Percentiles rank a stretch among this genome's conserved stretches.
These are phyloP conservation scores for Exophiala phaeomuriformis DNA, from an alignment of 2,329 filamentous ascomycete species.

Conservation along the genomic window DNA sequence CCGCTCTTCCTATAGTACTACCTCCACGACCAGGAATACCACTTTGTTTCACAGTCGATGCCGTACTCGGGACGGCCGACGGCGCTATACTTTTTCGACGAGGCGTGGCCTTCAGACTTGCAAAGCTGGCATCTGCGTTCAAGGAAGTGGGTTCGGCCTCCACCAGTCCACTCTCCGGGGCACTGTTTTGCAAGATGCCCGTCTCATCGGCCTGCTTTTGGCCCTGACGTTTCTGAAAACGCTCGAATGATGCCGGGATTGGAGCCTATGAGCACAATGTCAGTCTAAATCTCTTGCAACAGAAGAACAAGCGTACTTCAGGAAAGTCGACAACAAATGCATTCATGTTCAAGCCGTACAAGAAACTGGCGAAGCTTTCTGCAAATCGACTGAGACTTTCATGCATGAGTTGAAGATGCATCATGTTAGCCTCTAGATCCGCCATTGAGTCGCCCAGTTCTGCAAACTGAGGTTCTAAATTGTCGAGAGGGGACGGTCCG, in stretches of 20 bases:
- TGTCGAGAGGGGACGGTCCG: conserved; percentile 56
- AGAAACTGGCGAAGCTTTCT: conserved; percentile 89
- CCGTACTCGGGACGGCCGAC: conserved; percentile 13
- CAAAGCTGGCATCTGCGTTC: conserved; percentile 22
- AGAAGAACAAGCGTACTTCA: conserved; percentile 53
- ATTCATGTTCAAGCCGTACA: conserved; percentile 98
- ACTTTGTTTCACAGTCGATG: conserved; percentile 12
- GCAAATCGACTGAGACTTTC: conserved; percentile 88
- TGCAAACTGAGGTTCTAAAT: conserved; percentile 82
- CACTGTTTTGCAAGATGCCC: conserved; percentile 4
- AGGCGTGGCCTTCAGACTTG: conserved; percentile 25
- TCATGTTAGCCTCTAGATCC: conserved; percentile 92
- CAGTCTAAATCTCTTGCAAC: conserved; percentile 4
- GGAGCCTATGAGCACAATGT: conserved; percentile 54
- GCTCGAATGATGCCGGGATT: conserved; percentile 71
- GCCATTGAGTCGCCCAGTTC: conserved; percentile 91
- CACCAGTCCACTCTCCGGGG: background rate
- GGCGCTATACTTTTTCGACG: conserved; percentile 21
- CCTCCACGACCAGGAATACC: conserved; percentile 9
- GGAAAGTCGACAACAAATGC: conserved; percentile 97
- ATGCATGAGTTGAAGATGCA: conserved; percentile 95
- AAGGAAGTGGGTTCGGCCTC: conserved; percentile 22
- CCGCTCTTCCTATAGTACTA: conserved; percentile 23
- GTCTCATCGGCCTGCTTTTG: conserved; percentile 6
- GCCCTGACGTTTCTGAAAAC: conserved; percentile 50